Evolutionary conservation across 1,139 yeast species (phyloP), one percentile per base, ranked within the genome.

Genomic region (Williopsis jadinii): DNA sequence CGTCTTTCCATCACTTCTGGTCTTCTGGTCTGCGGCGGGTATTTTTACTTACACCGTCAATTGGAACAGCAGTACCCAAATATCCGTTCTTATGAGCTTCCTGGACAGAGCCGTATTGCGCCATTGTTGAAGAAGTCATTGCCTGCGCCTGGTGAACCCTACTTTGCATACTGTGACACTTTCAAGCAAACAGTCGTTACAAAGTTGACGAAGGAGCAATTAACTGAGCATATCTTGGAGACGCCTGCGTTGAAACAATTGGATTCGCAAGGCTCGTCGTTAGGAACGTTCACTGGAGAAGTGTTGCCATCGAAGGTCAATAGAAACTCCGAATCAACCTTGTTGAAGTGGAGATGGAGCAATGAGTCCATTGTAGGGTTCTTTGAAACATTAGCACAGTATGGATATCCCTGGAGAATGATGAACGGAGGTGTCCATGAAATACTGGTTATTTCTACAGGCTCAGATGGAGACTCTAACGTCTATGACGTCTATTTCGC

Each of bases 331-430:
- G 37, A 35, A 42, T 39, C 32, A 30, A 28, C 40, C 11, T 37
- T 27, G 3, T 36, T 4, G 3, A 31, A n/a, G 15, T 44, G 47
- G 47, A 27, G 6, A n/a, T 44, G 47, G 47, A 15, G 8, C 11
- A 33, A 41, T 3, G 11, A 31, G 8, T 9, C 28, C 2, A 13
- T 44, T 3, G 49, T 47, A 8, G 15, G 35, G 2, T 39, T 31
- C 14, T 53, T 49, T 36, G 52, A 50, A 13, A 46, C 38, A 36
- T 6, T 52, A 3, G 44, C 54, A 0, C 4, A 34, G 2, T 53
- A 49, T 29, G 56, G 56, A 9, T 51, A 48, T 35, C 56, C 56
- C 4, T 53, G 55, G 55, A 49, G 54, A 43, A 9, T 53, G 37
- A 50, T 53, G 55, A 50, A 46, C 37, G 56, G 56, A 24, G 56